phyloP scores from a whole-genome alignment of 768 basidiomycete species.

The Favolaschia claudopus region DNA sequence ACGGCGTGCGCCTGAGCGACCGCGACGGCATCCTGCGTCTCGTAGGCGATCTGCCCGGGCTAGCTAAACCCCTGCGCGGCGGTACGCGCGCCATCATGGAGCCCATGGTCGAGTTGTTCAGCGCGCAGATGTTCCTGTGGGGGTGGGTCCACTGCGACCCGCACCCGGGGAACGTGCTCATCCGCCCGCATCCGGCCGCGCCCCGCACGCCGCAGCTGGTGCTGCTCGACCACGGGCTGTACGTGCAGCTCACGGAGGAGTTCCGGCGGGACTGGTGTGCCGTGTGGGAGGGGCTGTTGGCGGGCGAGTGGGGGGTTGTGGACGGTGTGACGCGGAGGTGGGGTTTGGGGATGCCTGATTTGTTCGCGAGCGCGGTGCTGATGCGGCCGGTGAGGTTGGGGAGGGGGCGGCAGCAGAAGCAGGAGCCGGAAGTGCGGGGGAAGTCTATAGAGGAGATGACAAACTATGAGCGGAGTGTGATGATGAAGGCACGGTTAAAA shows the following conservation, averaged over 20 bases:
- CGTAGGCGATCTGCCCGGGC: conserved; percentile 59
- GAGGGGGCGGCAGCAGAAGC: conserved; percentile 41
- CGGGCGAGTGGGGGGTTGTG: conserved; percentile 61
- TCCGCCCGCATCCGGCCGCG: conserved; percentile 62
- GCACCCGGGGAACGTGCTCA: conserved; percentile 81
- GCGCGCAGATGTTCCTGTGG: conserved; percentile 91
- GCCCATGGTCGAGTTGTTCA: conserved; percentile 87
- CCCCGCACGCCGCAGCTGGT: conserved; percentile 68
- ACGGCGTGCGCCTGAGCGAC: conserved; percentile 77
- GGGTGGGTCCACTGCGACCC: conserved; percentile 88
- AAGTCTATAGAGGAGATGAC: conserved; percentile 45
- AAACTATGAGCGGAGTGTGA: conserved; percentile 73
- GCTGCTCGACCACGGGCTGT: conserved; percentile 92
- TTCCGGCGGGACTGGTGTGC: conserved; percentile 81
- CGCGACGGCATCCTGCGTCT: conserved; percentile 60
- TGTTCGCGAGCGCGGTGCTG: conserved; percentile 77
- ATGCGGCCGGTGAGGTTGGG: conserved; percentile 63
- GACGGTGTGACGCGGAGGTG: conserved; percentile 61
- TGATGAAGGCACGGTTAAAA: conserved; percentile 72
- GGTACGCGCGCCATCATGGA: conserved; percentile 78
- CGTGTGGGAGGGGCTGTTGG: conserved; percentile 75
- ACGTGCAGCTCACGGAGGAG: conserved; percentile 70
- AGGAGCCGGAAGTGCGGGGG: conserved; percentile 32
- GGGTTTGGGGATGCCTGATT: conserved; percentile 75
- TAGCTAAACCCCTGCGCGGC: conserved; percentile 57